Conservation (phyloP, 1,284 basidiomycete species). For the Cutaneotrichosporon sp. region DNA sequence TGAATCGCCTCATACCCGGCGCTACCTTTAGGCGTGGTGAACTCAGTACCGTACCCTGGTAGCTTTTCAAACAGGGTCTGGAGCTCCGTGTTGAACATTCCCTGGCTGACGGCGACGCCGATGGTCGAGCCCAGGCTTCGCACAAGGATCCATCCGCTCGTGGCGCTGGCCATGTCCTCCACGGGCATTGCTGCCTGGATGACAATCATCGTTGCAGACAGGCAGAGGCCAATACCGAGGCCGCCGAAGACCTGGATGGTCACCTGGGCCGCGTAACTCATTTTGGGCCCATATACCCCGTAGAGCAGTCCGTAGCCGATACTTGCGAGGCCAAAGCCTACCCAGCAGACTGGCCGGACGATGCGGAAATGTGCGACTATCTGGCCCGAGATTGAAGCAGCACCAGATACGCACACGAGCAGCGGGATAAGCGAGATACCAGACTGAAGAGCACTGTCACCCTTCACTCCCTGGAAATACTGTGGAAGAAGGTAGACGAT, state of each 20-base stretch:
- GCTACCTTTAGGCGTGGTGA: too few relatives aligned
- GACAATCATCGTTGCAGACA: constrained; percentile 35
- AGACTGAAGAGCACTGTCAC: constrained; percentile 22
- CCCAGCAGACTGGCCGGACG: constrained; percentile 39
- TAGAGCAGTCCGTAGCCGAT: constrained; percentile 33
- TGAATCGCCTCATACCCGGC: too few relatives aligned
- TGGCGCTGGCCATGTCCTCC: constrained; percentile 48
- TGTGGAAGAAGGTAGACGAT: constrained; percentile 34
- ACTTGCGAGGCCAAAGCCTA: constrained; percentile 31
- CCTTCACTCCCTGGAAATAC: constrained; percentile 42
- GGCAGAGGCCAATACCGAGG: constrained; percentile 28
- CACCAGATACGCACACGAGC: constrained; percentile 18
- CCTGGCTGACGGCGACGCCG: too few relatives aligned
- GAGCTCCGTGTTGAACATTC: too few relatives aligned
- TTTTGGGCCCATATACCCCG: constrained; percentile 21
- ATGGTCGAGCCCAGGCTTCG: too few relatives aligned
- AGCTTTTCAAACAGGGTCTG: too few relatives aligned
- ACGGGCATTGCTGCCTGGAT: constrained; percentile 45
- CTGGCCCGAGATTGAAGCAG: constrained; percentile 31
- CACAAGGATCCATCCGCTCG: too few relatives aligned
- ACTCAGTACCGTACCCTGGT: too few relatives aligned
- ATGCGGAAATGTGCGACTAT: constrained; percentile 32
- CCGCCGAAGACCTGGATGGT: constrained; percentile 26
- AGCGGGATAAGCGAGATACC: constrained; percentile 32
- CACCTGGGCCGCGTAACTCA: constrained; percentile 22